phyloP scores from a whole-genome alignment of 345 rosid genomes.

The Salix arbutifolia region DNA sequence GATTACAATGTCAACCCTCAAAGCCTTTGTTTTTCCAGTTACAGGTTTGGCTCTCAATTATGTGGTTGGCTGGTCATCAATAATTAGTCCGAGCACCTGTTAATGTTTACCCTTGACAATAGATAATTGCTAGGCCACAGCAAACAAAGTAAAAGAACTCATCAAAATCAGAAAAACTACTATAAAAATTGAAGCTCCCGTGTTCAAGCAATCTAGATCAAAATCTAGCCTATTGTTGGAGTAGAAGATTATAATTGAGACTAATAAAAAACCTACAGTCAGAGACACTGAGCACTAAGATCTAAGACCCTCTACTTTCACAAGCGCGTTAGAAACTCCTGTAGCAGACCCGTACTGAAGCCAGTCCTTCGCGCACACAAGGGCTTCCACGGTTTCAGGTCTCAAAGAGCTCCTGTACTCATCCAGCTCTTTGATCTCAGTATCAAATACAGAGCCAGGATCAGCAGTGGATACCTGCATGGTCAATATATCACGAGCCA shows the following conservation, averaged over 20 bases:
- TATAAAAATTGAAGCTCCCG: neutral
- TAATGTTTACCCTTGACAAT: neutral
- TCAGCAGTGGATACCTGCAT: constrained; percentile 58
- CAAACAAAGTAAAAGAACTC: neutral
- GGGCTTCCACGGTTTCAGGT: constrained; percentile 87
- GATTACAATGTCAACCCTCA: neutral
- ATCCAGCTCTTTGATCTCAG: constrained; percentile 53
- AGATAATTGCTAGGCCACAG: neutral
- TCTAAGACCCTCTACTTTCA: constrained; percentile 49
- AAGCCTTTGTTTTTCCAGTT: neutral
- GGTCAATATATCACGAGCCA: constrained; percentile 80
- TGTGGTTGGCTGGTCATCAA: neutral
- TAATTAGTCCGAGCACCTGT: neutral
- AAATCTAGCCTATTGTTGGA: neutral
- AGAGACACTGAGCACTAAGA: neutral
- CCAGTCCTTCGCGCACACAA: constrained; percentile 88
- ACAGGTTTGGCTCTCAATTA: neutral
- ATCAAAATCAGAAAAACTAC: neutral
- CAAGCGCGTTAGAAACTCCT: constrained; percentile 36
- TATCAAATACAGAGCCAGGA: constrained; percentile 57
- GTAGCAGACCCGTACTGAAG: constrained; percentile 37
- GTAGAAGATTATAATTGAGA: neutral
- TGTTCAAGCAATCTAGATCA: neutral
- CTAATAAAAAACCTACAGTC: neutral
- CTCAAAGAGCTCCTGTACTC: constrained; percentile 62